Evolutionary conservation across 257 asterid genomes (phyloP), one percentile per base, ranked within the genome.

Genomic region (Jacaranda copaia): DNA sequence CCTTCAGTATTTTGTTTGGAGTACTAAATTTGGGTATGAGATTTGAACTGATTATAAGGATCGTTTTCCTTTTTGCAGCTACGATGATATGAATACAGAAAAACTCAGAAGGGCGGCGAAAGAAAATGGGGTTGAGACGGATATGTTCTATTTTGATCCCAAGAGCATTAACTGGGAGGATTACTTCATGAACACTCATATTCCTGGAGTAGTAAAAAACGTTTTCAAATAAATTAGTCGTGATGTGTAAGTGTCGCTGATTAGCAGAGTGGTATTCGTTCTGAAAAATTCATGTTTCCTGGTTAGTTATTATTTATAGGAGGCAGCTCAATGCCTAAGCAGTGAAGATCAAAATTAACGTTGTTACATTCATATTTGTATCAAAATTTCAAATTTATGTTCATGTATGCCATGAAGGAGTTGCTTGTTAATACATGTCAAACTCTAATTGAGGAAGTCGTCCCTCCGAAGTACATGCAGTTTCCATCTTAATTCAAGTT

Each of bases 31-130:
- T 25, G 32, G 32, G 32, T 25, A 25, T 25, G 2, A 25, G 32
- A 25, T 25, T 25, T 25, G 32, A 25, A 25, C 32, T 25, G 32
- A 25, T 25, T 25, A 25, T 25, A 25, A 25, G 32, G 32, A 25
- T 25, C 32, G 32, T 25, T 25, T 25, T 25, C 32, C 32, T 11
- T 71, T 53, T 64, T 66, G 78, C 86, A 89, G 93, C 48, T 89
- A 73, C 25, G 91, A 89, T 74, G 93, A 89, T 77, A 77, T 87
- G 81, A 89, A 89, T 36, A 61, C 85, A 18, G 91, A 87, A 58
- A 87, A 81, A 72, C 68, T 85, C 2, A 76, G 91, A 53, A 78
- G 84, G 60, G 84, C 85, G 62, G 81, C 78, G 1, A 58, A 18
- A 7, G 84, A 83, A 70, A 76, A 81, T 16, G 81, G 80, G 6